Conservation (phyloP, 192 early-diverging fungal species). For the Entrophospora sp. region DNA sequence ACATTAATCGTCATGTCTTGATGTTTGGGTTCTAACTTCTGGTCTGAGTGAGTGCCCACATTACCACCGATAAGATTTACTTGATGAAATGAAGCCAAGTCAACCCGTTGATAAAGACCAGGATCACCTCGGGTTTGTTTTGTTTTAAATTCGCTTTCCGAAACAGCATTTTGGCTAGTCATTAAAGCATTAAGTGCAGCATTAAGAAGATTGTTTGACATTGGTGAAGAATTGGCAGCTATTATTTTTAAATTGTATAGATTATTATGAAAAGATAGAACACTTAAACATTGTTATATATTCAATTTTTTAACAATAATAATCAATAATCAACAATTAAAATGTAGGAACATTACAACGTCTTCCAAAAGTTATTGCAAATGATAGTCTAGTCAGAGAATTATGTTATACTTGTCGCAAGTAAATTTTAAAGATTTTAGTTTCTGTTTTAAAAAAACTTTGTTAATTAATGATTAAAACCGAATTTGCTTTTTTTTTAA, state of each 20-base stretch:
- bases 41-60: not conserved
- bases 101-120: not conserved
- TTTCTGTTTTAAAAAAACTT: not conserved
- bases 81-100: not conserved
- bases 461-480: no score
- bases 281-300: no score
- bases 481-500: not conserved
- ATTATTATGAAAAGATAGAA: no score
- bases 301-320: no score
- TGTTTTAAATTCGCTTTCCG: constrained; percentile 4
- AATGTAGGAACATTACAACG: constrained; percentile 79
- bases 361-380: constrained; percentile 89
- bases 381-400: constrained; percentile 85
- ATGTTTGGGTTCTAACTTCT: not conserved
- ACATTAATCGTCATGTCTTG: constrained; percentile 19
- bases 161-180: not conserved
- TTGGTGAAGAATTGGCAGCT: constrained; percentile 88
- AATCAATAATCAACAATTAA: no score
- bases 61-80: not conserved
- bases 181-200: not conserved
- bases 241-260: constrained; percentile 54
- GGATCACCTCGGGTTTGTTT: not conserved
- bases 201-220: constrained; percentile 52
- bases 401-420: constrained; percentile 76
- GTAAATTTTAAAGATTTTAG: constrained; percentile 21